A percentile compares a stretch with the other conserved stretches of the same genome.
Evolutionary conservation across 768 basidiomycete genomes (phyloP).

Genomic region (Mycena kentingensis): DNA sequence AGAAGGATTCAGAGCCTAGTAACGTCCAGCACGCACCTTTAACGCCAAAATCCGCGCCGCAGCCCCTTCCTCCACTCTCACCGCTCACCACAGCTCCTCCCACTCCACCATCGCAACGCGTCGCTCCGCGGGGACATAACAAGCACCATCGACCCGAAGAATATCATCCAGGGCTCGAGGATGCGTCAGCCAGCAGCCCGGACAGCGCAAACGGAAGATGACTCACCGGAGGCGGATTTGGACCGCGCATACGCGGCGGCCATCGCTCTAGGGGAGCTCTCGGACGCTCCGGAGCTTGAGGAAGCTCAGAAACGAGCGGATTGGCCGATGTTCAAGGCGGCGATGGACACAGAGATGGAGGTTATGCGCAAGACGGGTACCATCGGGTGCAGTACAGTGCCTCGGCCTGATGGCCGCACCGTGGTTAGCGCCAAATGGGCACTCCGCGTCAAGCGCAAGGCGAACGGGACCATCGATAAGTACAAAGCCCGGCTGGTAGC

Average conservation of each 20-base stretch:
- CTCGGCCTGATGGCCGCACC: conserved; percentile 20
- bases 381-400: conserved; percentile 19
- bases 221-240: too few species aligned
- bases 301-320: background rate
- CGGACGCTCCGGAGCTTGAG: background rate
- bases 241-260: background rate
- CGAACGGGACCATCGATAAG: conserved; percentile 29
- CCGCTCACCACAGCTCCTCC: too few species aligned
- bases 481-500: conserved; percentile 28
- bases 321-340: conserved; percentile 1
- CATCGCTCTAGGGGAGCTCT: background rate
- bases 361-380: background rate
- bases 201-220: too few species aligned
- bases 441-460: conserved; percentile 34
- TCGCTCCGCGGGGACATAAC: too few species aligned
- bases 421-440: conserved; percentile 29
- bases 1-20: background rate
- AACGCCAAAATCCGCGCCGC: too few species aligned
- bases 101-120: too few species aligned
- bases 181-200: too few species aligned
- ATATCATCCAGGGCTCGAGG: too few species aligned
- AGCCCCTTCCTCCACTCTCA: too few species aligned
- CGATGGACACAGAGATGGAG: background rate
- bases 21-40: background rate
- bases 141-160: too few species aligned